A percentile compares a stretch with the other conserved stretches of the same genome.
Conservation (phyloP, 371 early-diverging fungal genomes). For the Mucor velutinosus region DNA sequence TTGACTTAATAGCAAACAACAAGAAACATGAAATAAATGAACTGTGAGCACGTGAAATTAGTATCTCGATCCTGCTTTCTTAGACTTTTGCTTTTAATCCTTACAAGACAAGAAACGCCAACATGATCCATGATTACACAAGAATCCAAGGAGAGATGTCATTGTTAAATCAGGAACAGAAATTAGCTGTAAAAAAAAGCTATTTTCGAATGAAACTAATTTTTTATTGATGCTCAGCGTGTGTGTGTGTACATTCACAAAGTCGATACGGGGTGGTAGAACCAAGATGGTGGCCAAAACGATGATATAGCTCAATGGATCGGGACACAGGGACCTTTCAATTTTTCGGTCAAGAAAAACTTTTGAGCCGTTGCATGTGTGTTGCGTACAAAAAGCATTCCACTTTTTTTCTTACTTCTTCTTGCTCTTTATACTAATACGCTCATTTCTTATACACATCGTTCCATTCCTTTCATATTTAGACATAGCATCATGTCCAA, state of each 20-base stretch:
- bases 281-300: background rate
- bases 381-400: background rate
- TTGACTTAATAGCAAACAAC: background rate
- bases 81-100: background rate
- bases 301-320: background rate
- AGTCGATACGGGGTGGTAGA: background rate
- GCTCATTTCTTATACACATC: background rate
- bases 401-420: background rate
- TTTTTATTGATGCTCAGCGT: slow-evolving; percentile 7
- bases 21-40: background rate
- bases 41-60: background rate
- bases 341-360: slow-evolving; percentile 5
- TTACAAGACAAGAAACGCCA: no score
- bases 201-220: background rate
- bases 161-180: background rate
- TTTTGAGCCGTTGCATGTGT: background rate
- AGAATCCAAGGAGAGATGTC: background rate
- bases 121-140: background rate
- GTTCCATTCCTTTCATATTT: background rate
- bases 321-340: slow-evolving; percentile 13
- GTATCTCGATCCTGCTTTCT: background rate
- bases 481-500: background rate
- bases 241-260: no score
- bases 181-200: background rate
- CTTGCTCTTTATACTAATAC: background rate